Conservation (phyloP, 495 filamentous ascomycete species). For the Trypethelium eluteriae region DNA sequence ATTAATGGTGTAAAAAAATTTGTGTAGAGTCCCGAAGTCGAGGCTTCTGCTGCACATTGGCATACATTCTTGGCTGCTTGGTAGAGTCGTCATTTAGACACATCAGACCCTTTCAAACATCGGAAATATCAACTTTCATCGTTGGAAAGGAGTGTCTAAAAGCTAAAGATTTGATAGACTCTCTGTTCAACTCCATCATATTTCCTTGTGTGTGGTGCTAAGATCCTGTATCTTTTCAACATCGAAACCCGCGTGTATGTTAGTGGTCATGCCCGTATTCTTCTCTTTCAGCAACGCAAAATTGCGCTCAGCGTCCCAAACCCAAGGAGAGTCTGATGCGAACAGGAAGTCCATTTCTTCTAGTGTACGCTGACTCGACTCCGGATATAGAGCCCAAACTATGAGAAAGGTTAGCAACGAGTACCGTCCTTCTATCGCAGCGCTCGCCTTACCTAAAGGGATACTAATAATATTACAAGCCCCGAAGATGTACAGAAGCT, state of each 20-base stretch:
- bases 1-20: too few species aligned
- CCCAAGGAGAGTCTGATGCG: slow-evolving; percentile 28
- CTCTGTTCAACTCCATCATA: too few species aligned
- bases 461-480: slow-evolving; percentile 32
- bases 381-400: slow-evolving; percentile 31
- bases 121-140: too few species aligned
- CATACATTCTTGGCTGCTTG: too few species aligned
- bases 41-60: too few species aligned
- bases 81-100: too few species aligned
- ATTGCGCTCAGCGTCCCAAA: slow-evolving; percentile 32
- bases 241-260: not conserved
- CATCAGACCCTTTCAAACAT: too few species aligned
- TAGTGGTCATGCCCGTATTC: slow-evolving; percentile 1
- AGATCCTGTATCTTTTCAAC: not conserved
- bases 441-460: slow-evolving; percentile 31
- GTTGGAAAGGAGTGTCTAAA: too few species aligned
- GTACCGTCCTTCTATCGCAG: slow-evolving; percentile 21
- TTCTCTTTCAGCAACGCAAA: slow-evolving; percentile 26
- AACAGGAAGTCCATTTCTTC: slow-evolving; percentile 43
- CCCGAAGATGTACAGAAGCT: slow-evolving; percentile 39
- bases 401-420: slow-evolving; percentile 34
- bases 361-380: slow-evolving; percentile 38
- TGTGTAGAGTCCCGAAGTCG: too few species aligned
- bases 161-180: too few species aligned
- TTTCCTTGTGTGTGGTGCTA: not conserved